Evolutionary conservation across 164 flowering plant genomes (phyloP), one percentile per base, ranked within the genome.

Genomic region (Cinnamomum chago): DNA sequence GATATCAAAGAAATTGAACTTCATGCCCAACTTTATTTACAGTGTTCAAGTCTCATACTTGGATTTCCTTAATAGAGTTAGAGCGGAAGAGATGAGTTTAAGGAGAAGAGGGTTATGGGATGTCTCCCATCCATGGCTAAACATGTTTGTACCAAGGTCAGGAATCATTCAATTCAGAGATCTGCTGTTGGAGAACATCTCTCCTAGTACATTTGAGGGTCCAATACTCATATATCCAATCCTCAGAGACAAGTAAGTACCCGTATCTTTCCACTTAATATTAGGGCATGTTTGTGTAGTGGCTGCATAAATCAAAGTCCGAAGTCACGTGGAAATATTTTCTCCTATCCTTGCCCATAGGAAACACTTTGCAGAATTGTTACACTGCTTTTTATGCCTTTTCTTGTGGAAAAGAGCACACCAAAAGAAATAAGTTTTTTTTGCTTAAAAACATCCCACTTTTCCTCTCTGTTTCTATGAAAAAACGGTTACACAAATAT

Each of bases 51-150:
- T 84, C 10, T 52, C 83, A 23, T 82, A 81, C 69, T 71, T 81
- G 12, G 86, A 86, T 64, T 86, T 86, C 76, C 76, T 86, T 5
- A 76, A 82, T 62, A 75, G 86, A 23, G 85, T 86, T 10, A 78
- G 77, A n/a, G 62, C 65, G 73, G 83, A 75, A 35, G 88, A 86
- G 74, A 27, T 68, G 64, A 68, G 73, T 60, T 72, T 85, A 50
- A 71, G 77, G 75, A 35, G 73, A 2, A 67, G 6, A 25, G 86
- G 86, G 11, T 67, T 81, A n/a, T 86, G 88, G 88, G 83, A 86
- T 40, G 85, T 86, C 15, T 55, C 86, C 14, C 88, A 86, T 70
- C 86, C 88, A 28, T 86, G 88, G 88, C 78, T 86, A 11, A 84
- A 86, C 65, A 76, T 86, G 73, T 78, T 83, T 68, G 81, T 86